phyloP scores from a whole-genome alignment of 108 stramenopile species.

The Poteriospumella lacustris region DNA sequence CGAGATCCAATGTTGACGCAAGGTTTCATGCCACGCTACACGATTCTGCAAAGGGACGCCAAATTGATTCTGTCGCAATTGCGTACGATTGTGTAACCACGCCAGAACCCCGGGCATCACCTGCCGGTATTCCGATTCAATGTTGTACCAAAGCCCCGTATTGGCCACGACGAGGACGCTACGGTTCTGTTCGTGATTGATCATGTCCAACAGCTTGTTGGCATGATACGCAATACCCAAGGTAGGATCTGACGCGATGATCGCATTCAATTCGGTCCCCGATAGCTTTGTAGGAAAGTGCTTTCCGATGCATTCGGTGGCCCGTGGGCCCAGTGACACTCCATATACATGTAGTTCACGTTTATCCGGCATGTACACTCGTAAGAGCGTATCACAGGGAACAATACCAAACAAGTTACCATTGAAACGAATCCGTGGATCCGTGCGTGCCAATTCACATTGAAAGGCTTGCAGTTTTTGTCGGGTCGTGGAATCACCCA shows the following conservation, averaged over 20 bases:
- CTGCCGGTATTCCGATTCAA: neutral
- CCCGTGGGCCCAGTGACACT: neutral
- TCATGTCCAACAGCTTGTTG: neutral
- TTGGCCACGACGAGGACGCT: neutral
- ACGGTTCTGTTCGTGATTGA: neutral
- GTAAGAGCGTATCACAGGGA: neutral
- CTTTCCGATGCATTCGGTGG: neutral
- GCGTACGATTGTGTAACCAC: neutral
- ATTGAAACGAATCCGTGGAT: neutral
- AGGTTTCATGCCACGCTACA: neutral
- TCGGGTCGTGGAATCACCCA: neutral
- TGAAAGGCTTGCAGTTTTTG: neutral
- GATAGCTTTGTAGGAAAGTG: no score
- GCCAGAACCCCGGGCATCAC: neutral
- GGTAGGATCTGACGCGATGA: no score
- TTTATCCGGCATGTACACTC: neutral
- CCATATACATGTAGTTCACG: neutral
- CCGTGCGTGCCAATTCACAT: neutral
- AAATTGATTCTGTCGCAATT: neutral
- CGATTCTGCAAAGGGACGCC: neutral
- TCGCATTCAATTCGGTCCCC: no score
- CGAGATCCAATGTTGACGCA: neutral
- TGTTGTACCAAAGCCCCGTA: neutral
- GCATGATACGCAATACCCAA: neutral
- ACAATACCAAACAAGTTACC: neutral